Conservation (phyloP, 73 alveolate species). For the Uronychia setigera region DNA sequence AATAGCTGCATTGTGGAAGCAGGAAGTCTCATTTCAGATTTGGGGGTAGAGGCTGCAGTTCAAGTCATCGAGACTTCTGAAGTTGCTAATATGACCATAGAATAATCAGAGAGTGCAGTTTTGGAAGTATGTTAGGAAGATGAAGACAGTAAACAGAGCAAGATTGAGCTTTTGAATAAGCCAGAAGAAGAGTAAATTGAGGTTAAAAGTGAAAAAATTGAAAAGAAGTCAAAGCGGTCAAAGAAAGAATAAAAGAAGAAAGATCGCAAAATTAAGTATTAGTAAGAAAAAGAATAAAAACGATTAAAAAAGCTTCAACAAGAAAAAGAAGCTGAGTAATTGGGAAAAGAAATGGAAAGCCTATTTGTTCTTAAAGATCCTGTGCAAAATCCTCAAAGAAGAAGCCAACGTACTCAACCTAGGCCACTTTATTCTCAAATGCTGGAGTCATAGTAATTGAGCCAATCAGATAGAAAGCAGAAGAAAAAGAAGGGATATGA, state of each 20-base stretch:
- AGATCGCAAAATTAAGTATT: not conserved
- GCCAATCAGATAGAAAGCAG: not conserved
- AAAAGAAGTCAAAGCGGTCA: not conserved
- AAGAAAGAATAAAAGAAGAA: not conserved
- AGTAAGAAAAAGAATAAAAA: not conserved
- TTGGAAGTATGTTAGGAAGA: not conserved
- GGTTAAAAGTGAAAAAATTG: not conserved
- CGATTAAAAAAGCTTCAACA: not conserved
- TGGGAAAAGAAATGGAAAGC: not conserved
- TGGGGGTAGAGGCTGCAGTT: not conserved
- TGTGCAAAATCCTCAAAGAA: not conserved
- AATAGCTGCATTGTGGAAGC: no score
- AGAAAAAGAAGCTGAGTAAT: not conserved
- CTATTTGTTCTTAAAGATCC: not conserved
- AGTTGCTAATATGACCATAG: not conserved
- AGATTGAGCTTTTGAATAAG: no score
- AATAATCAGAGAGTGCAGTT: not conserved
- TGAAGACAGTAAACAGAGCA: no score
- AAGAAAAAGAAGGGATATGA: not conserved
- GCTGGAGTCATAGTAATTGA: not conserved
- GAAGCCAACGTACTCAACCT: not conserved
- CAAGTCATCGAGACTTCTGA: not conserved
- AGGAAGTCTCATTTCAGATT: no score
- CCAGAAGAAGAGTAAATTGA: not conserved
- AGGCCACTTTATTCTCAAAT: not conserved